Conservation (phyloP, 2,329 filamentous ascomycete species). For the Cadophora gregata region DNA sequence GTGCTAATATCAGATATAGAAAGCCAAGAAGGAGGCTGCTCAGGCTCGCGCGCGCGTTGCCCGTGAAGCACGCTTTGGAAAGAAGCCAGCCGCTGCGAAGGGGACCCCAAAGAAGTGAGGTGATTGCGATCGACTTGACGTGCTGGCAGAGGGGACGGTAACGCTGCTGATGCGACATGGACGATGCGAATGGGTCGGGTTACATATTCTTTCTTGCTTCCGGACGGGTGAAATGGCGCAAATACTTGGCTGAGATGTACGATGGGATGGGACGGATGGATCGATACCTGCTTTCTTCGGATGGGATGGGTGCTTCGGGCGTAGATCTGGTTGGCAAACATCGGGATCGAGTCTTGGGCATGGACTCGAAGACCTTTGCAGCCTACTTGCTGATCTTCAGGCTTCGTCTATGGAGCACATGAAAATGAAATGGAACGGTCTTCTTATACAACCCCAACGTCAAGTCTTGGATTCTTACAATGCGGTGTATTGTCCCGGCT, state of each 20-base stretch:
- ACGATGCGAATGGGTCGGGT: constrained; percentile 3
- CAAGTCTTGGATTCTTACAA: too few relatives aligned
- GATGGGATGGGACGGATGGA: constrained; percentile 2
- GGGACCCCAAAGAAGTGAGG: constrained; percentile 28
- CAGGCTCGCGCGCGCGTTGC: constrained; percentile 26
- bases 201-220: constrained; percentile 10
- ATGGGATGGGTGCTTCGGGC: constrained; percentile 8
- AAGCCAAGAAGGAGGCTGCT: constrained; percentile 29
- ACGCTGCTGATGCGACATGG: constrained; percentile 13
- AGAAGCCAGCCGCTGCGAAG: constrained; percentile 25
- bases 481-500: too few relatives aligned
- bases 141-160: background rate
- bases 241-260: constrained; percentile 13
- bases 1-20: constrained; percentile 14
- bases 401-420: constrained; percentile 9
- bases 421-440: background rate
- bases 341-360: background rate
- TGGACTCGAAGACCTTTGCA: background rate
- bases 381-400: background rate
- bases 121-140: constrained; percentile 14
- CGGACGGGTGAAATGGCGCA: constrained; percentile 6
- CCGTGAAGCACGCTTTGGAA: constrained; percentile 27
- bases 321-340: constrained; percentile 1
- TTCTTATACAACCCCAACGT: too few relatives aligned
- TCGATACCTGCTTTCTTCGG: constrained; percentile 4